These are phyloP conservation scores for Hebeloma cylindrosporum DNA, from an alignment of 768 basidiomycete genomes.

Conservation along the genomic window DNA sequence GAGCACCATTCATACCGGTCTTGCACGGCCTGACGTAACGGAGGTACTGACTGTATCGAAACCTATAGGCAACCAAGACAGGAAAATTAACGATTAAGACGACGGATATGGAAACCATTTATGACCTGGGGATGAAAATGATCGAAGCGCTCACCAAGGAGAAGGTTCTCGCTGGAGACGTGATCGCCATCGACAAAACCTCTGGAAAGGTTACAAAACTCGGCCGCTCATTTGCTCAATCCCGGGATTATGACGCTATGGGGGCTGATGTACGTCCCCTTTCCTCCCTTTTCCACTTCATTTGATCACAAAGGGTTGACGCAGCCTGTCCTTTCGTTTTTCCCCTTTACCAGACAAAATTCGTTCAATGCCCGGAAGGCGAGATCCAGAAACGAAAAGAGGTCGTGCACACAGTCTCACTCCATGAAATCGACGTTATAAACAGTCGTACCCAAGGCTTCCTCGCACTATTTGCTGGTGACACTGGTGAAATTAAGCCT, in stretches of 20 bases:
- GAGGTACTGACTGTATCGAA: background rate
- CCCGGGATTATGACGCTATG: constrained; percentile 98
- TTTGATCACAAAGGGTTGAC: constrained; percentile 7
- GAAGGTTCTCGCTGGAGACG: constrained; percentile 93
- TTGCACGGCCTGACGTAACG: constrained; percentile 9
- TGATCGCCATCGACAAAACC: constrained; percentile 96
- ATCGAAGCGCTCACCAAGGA: constrained; percentile 97
- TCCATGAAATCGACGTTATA: constrained; percentile 99
- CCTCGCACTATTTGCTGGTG: constrained; percentile 91
- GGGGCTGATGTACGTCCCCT: constrained; percentile 83
- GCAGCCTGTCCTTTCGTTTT: constrained; percentile 4
- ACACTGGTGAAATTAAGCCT: constrained; percentile 98
- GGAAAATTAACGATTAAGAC: constrained; percentile 97
- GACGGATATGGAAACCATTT: constrained; percentile 99
- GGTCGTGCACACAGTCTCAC: constrained; percentile 93
- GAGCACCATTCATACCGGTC: constrained; percentile 11
- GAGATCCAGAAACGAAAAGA: constrained; percentile 98
- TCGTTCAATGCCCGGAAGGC: constrained; percentile 97
- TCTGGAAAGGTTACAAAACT: constrained; percentile 96
- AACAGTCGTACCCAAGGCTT: constrained; percentile 99
- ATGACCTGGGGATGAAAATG: constrained; percentile 99
- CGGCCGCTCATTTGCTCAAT: constrained; percentile 94
- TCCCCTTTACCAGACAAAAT: constrained; percentile 81
- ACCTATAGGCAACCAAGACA: constrained; percentile 86
- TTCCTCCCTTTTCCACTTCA: constrained; percentile 4